Conservation (phyloP, 148 eudicot genomes). For the Cornus kousa region DNA sequence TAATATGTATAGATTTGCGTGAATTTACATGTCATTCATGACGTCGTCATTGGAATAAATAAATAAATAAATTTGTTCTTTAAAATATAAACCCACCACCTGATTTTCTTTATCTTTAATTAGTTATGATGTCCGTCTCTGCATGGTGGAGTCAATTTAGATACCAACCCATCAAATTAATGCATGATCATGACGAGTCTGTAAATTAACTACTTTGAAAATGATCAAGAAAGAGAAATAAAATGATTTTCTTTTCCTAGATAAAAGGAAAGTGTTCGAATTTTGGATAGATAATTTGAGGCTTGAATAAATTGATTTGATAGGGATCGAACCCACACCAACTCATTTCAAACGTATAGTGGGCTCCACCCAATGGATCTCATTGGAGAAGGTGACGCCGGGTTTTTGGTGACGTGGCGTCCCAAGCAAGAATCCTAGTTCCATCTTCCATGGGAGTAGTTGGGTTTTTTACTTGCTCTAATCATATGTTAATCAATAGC, state of each 20-base stretch:
- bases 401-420: conserved; percentile 59
- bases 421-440: conserved; percentile 30
- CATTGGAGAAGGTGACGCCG: conserved; percentile 31
- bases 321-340: background rate
- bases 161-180: background rate
- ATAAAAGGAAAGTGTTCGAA: background rate
- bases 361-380: no score
- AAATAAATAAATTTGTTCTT: no score
- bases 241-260: background rate
- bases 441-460: conserved; percentile 13
- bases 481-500: conserved; percentile 4
- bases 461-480: background rate
- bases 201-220: background rate
- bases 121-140: no score
- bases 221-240: background rate
- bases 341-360: background rate
- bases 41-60: background rate
- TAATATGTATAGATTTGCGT: background rate
- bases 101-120: no score
- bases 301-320: background rate
- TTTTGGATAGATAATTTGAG: background rate
- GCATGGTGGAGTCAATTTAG: background rate
- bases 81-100: no score
- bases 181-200: background rate
- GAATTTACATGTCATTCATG: background rate